phyloP scores from a whole-genome alignment of 2,329 filamentous ascomycete species.

The Apiospora koreana region DNA sequence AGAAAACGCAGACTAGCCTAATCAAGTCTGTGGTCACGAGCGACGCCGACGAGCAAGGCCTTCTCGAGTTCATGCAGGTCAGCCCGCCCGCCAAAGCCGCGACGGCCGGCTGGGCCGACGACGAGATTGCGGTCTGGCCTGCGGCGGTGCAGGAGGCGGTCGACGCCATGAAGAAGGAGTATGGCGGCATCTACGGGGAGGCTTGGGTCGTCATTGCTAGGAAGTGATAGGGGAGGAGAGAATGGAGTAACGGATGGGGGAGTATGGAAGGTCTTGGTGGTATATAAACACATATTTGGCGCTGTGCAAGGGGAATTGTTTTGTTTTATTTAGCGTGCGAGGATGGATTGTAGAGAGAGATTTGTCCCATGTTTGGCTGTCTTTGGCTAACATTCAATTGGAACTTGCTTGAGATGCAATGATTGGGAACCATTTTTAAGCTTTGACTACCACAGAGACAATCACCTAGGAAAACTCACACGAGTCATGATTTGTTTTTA shows the following conservation, averaged over 20 bases:
- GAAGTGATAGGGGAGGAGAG: conserved; percentile 14
- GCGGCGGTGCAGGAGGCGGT: conserved; percentile 23
- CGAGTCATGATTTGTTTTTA: background rate
- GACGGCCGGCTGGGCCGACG: conserved; percentile 22
- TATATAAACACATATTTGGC: background rate
- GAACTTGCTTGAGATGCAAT: no score
- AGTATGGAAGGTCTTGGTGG: no score
- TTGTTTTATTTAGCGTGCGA: no score
- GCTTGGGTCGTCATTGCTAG: conserved; percentile 26
- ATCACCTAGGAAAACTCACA: no score
- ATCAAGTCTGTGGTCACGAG: conserved; percentile 17
- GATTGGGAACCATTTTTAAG: background rate
- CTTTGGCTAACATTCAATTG: background rate
- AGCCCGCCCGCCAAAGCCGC: conserved; percentile 22
- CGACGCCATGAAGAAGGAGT: conserved; percentile 17
- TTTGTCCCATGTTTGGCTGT: background rate
- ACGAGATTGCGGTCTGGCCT: conserved; percentile 26
- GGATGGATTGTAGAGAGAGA: no score
- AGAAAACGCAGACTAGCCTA: background rate
- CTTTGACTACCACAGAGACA: no score
- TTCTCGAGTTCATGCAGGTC: conserved; percentile 25
- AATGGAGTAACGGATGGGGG: background rate
- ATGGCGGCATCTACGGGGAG: conserved; percentile 26
- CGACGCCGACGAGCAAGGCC: conserved; percentile 18
- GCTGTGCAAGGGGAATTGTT: background rate